Conservation (phyloP, 345 rosid species). For the Brassica nigra region DNA sequence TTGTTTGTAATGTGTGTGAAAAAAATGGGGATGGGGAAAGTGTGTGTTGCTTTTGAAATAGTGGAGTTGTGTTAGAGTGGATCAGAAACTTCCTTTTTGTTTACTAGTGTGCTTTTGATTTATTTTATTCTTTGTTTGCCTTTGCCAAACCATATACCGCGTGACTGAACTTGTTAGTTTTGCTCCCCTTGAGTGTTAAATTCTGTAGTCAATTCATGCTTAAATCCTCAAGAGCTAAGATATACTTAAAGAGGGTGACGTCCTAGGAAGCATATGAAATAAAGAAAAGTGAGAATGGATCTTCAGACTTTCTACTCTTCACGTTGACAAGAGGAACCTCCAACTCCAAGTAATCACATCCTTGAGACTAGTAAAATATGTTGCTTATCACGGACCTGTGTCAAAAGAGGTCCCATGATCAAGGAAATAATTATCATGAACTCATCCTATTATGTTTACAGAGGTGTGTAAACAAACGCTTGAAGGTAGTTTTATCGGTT, state of each 20-base stretch:
- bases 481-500: background rate
- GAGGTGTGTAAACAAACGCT: too few species aligned
- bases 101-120: constrained; percentile 24
- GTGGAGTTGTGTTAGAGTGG: constrained; percentile 15
- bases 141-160: background rate
- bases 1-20: constrained; percentile 39
- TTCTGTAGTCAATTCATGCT: constrained; percentile 1
- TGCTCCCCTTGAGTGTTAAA: constrained; percentile 2
- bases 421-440: too few species aligned
- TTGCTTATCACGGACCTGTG: too few species aligned
- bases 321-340: too few species aligned
- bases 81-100: background rate
- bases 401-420: too few species aligned
- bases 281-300: background rate
- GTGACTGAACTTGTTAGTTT: background rate
- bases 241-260: background rate
- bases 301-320: too few species aligned
- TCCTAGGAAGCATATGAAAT: background rate
- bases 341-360: too few species aligned
- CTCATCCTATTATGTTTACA: too few species aligned
- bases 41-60: constrained; percentile 15
- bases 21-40: background rate
- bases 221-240: background rate
- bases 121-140: constrained; percentile 23
- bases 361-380: too few species aligned